Conservation (phyloP, 2,329 filamentous ascomycete species). For the Coniochaeta sp. region DNA sequence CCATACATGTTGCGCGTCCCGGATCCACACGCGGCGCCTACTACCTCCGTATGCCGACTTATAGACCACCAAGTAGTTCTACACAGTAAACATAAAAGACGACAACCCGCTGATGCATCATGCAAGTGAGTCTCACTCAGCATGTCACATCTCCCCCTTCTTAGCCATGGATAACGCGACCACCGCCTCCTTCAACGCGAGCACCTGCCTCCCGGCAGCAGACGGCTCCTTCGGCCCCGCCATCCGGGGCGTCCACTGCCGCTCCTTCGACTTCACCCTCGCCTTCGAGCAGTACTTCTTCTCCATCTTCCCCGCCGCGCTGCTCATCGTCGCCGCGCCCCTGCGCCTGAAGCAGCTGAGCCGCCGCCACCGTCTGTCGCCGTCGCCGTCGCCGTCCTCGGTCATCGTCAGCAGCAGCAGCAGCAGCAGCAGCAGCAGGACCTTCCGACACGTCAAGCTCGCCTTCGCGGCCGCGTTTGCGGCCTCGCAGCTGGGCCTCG, state of each 20-base stretch:
- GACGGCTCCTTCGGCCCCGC: conserved; percentile 36
- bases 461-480: conserved; percentile 7
- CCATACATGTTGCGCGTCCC: too few relatives aligned
- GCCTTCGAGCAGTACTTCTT: conserved; percentile 34
- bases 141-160: background rate
- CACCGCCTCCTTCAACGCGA: background rate
- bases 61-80: too few relatives aligned
- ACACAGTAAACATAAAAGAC: too few relatives aligned
- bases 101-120: background rate
- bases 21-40: too few relatives aligned
- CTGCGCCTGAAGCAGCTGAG: conserved; percentile 15
- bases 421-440: background rate
- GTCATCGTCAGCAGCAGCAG: background rate
- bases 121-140: background rate
- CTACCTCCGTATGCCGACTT: too few relatives aligned
- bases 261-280: conserved; percentile 42
- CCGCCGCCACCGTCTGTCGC: too few relatives aligned
- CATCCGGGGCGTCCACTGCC: conserved; percentile 31
- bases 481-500: conserved; percentile 22
- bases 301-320: conserved; percentile 19
- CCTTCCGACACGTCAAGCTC: background rate
- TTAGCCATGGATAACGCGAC: background rate
- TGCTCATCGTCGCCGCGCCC: conserved; percentile 22
- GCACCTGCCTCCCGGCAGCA: background rate
- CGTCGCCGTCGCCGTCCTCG: too few relatives aligned